Base-by-base conservation (phyloP, 1,139 yeast species). In the Blastobotrys capitulatus region DNA sequence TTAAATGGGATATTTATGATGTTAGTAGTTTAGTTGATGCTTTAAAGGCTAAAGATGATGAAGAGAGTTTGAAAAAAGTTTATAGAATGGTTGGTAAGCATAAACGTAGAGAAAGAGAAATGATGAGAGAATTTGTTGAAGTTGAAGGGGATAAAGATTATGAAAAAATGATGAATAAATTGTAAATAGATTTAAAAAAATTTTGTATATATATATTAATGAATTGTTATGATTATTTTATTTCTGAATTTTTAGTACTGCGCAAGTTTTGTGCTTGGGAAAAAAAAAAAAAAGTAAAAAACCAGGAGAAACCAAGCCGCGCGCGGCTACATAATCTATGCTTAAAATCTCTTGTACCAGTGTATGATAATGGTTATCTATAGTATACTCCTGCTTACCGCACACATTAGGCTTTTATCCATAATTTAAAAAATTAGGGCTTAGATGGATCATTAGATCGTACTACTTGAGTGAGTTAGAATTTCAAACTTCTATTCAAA, bases 1-100 rank as follows among this genome's bases (percentile, higher is more conserved):
- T 86, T 64, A 71, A 75, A 36, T 89, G 97, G 97, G 75, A 76
- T 39, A 51, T 55, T 22, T 54, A 54, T 32, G 65, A 63, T 46
- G 52, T 68, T 13, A 42, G 46, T 35, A 55, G 56, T n/a, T 52
- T 65, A 39, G 47, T 63, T 18, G 58, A 52, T 25, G 54, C 49
- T 47, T 72, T 73, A 38, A 68, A 66, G 2, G 76, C 71, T 25
- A 71, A 67, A 44, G 74, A 70, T 54, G 79, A 69, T 31, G 70
- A 26, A 8, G 38, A 19, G 1, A 13, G n/a, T 1, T 34, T 48
- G n/a, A 26, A 39, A 9, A n/a, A 15, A 25, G 43, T 51, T 13
- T 32, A 29, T 7, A 31, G 31, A n/a, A 12, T 51, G 37, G 40
- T 48, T 10, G 38, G 39, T 7, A 41, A 37, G 29, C 40, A 46